Evolutionary conservation across 495 filamentous ascomycete species (phyloP).

Genomic region (Annulohypoxylon bovei): DNA sequence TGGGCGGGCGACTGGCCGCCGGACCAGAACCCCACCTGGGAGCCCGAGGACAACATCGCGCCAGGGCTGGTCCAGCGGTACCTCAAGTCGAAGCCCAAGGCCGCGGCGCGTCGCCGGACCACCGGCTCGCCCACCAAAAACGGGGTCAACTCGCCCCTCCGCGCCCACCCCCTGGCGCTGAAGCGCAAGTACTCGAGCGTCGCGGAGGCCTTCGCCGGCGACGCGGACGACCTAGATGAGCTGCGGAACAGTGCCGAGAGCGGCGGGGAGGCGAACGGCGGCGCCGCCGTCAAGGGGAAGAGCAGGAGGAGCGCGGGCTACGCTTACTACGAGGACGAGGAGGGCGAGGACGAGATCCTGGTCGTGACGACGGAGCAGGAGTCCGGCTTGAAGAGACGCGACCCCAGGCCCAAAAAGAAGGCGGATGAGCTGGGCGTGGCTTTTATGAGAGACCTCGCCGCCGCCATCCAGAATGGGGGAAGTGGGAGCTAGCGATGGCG

Average conservation of each 20-base stretch:
- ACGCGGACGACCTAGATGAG: constrained; percentile 18
- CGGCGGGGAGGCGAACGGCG: neutral
- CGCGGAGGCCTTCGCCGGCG: constrained; percentile 54
- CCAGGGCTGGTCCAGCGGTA: constrained; percentile 46
- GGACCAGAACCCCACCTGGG: constrained; percentile 59
- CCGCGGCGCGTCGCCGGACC: neutral
- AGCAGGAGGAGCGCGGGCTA: neutral
- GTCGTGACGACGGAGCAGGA: constrained; percentile 23
- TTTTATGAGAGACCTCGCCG: constrained; percentile 38
- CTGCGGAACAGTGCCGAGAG: neutral
- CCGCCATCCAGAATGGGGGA: constrained; percentile 10
- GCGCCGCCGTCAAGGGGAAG: neutral
- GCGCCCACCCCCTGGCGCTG: constrained; percentile 19
- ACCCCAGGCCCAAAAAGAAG: neutral
- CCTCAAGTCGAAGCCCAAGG: constrained; percentile 34
- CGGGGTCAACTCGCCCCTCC: neutral
- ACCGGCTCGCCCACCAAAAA: neutral
- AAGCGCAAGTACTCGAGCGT: constrained; percentile 51
- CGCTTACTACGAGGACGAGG: neutral
- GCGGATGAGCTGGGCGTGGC: constrained; percentile 11
- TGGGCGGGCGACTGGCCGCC: constrained; percentile 61
- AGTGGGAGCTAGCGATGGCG: neutral
- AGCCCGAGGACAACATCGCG: constrained; percentile 55
- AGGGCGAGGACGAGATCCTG: constrained; percentile 25
- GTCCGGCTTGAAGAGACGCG: neutral